Conservation (phyloP, 352 stramenopile species). For the Albugo laibachii region DNA sequence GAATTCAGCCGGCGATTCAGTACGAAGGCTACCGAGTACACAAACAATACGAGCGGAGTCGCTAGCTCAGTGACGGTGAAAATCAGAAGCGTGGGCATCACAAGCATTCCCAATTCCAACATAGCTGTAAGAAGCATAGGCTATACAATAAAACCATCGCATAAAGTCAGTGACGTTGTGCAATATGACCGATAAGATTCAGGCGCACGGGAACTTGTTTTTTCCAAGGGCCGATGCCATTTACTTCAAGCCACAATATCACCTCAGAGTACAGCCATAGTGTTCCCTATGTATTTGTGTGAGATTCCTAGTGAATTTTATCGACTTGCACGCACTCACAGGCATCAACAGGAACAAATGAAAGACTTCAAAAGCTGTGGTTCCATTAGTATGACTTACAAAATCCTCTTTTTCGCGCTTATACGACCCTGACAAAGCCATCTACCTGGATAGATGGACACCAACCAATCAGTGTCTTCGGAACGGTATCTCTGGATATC, state of each 20-base stretch:
- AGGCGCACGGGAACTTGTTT: no score
- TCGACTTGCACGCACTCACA: slow-evolving; percentile 10
- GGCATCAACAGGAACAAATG: slow-evolving; percentile 52
- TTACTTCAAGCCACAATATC: slow-evolving; percentile 48
- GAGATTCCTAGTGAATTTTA: slow-evolving; percentile 1
- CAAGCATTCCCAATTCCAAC: slow-evolving; percentile 46
- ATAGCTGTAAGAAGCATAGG: slow-evolving; percentile 27
- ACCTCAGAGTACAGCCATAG: slow-evolving; percentile 73
- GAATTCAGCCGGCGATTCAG: slow-evolving; percentile 11
- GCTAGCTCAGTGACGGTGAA: slow-evolving; percentile 45
- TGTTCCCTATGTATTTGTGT: slow-evolving; percentile 15
- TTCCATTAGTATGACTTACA: slow-evolving; percentile 44
- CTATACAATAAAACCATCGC: slow-evolving; percentile 9
- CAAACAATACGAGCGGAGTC: slow-evolving; percentile 25
- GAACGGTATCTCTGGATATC: no score
- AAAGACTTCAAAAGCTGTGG: slow-evolving; percentile 49
- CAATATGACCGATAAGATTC: no score
- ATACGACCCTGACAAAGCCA: slow-evolving; percentile 44
- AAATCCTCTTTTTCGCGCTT: slow-evolving; percentile 74
- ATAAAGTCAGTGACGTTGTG: not conserved
- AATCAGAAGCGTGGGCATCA: slow-evolving; percentile 45
- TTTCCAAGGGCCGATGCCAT: slow-evolving; percentile 18
- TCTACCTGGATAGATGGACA: not conserved
- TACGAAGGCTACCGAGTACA: slow-evolving; percentile 29
- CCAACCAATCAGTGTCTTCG: no score